Evolutionary conservation across 23 red algal species (phyloP), one percentile per base, ranked within the genome.

Genomic region (Gracilaria gracilis): DNA sequence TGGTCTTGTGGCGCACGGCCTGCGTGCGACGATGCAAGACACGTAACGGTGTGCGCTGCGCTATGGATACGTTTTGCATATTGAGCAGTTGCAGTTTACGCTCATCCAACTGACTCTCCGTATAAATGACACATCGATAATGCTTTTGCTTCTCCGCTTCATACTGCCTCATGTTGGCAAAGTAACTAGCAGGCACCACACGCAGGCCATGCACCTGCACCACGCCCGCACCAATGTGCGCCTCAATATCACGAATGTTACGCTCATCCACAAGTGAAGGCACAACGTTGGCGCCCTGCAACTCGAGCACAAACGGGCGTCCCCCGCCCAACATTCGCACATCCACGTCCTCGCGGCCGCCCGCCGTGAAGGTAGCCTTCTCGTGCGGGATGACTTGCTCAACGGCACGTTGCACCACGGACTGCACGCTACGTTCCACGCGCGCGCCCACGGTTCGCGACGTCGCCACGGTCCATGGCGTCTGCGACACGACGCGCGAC

Each of bases 341-440:
- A 33, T 98, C 96, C 9, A 94, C 87, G 83, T 98, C 96, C 80
- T 98, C 96, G 33, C 96, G 39, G 31, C 96, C 96, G 48, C 96
- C 91, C 11, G 96, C 92, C n/a, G 83, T 80, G 61, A 98, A 98
- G 11, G 93, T 91, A 61, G 80, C 87, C 9, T 27, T 33, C n/a
- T 94, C 25, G 8, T 36, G 32, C 42, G 32, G 48, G 6, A 85
- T 23, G 0, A 73, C 69, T 36, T 79, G 31, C 14, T 58, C 8
- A 21, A 88, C 49, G 27, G 62, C 87, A 5, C 29, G 37, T n/a
- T 59, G 36, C 44, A 77, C 55, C 16, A 36, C 64, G 21, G 61
- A n/a, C 74, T 85, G 64, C 21, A 85, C 88, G 54, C 88, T 84
- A 2, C 54, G 32, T 4, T 75, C 59, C 19, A 74, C 61, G 44